A percentile compares a stretch with the other conserved stretches of the same genome.
phyloP scores from a whole-genome alignment of 1,139 yeast genomes.

The Yamadazyma conglobata region DNA sequence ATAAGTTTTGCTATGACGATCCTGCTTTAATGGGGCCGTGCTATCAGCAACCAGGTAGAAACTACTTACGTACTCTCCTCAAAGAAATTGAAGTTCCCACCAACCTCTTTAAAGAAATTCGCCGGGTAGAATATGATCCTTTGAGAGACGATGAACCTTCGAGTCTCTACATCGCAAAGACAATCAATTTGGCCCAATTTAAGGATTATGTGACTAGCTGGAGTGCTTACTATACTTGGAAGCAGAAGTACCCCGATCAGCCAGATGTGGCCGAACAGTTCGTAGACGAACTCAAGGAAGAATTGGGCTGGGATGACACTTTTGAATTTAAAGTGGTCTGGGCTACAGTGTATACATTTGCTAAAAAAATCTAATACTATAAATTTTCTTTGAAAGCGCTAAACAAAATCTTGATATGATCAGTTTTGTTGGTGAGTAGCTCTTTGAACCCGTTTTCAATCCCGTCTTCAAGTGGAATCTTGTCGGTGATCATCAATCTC shows the following conservation, averaged over 20 bases:
- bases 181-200: constrained; percentile 42
- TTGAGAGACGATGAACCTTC: constrained; percentile 23
- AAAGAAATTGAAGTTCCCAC: constrained; percentile 40
- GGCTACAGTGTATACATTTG: constrained; percentile 55
- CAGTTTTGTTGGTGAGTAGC: constrained; percentile 33
- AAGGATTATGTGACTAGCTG: constrained; percentile 55
- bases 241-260: constrained; percentile 27
- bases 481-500: constrained; percentile 31
- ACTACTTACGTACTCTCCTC: constrained; percentile 44
- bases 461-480: constrained; percentile 30
- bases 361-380: constrained; percentile 18
- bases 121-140: constrained; percentile 36
- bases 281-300: constrained; percentile 38
- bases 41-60: constrained; percentile 76
- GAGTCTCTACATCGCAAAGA: constrained; percentile 37
- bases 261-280: constrained; percentile 41
- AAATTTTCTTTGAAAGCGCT: constrained; percentile 18
- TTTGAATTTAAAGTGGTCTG: constrained; percentile 49
- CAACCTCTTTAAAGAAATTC: constrained; percentile 36
- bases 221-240: constrained; percentile 74
- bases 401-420: constrained; percentile 35
- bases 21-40: constrained; percentile 55
- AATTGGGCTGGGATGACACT: constrained; percentile 43
- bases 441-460: constrained; percentile 33
- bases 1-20: constrained; percentile 25